Base-by-base conservation (phyloP, 345 rosid genomes). In the Odontarrhena argentea region DNA sequence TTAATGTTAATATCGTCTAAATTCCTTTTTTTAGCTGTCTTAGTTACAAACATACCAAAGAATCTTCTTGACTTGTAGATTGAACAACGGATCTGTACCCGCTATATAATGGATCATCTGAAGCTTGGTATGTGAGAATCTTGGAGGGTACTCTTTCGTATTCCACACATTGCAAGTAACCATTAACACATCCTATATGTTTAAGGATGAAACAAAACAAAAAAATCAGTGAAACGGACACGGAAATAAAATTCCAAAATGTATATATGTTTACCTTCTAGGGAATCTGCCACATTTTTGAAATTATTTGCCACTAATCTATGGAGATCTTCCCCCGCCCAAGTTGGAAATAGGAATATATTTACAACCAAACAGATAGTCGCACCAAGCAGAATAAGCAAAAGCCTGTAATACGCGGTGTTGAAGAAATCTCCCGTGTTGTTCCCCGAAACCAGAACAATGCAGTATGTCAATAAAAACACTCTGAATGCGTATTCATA, bases 271-370 rank as follows among this genome's bases (percentile, higher is more conserved):
- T 60, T 62, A 88, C 97, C 96, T 85, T 91, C 97, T 57, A 91
- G 65, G 11, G 96, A 91, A 70, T 78, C 58, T 50, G 97, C 96
- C 2, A 91, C 94, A 36, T 83, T 80, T 51, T 53, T 83, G 81
- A 91, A 88, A 75, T 91, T 86, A 44, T 84, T 85, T 0, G 77
- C 92, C 51, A 91, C 96, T 67, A 82, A 74, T 65, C 85, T 91
- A 75, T 91, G 97, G 44, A 91, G 82, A 74, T 91, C 92, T 70
- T 86, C 96, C 24, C 94, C 97, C 8, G 97, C 77, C 97, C 97
- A 91, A 52, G 79, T 91, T 30, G 97, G 97, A 72, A 64, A 83
- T 54, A 91, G 15, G 56, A 81, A 83, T 13, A 79, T 82, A 62
- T 88, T 88, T 34, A 91, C 73, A 4, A 74, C 75, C 77, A 91